Conservation (phyloP, 2,329 filamentous ascomycete species). For the Aspergillus jensenii region DNA sequence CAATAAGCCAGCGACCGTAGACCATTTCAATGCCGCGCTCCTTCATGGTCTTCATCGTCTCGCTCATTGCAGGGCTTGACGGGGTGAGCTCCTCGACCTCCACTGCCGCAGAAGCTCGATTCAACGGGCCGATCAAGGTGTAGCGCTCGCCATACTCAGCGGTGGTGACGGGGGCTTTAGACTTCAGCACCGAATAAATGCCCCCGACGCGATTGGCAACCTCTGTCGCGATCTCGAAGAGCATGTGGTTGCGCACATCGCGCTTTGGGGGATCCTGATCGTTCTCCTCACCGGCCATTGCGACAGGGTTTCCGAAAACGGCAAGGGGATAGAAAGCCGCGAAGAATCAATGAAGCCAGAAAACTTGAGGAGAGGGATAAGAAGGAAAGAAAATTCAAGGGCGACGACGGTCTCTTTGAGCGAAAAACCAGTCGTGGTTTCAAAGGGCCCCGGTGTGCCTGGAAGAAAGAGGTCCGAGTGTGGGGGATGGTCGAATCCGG, state of each 20-base stretch:
- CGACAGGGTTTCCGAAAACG: not conserved
- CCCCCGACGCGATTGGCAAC: slow-evolving; percentile 97
- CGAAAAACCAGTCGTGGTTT: not conserved
- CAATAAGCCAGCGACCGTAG: slow-evolving; percentile 96
- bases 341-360: not conserved
- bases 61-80: slow-evolving; percentile 72
- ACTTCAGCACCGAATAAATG: slow-evolving; percentile 99
- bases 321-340: not conserved
- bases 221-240: slow-evolving; percentile 96
- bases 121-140: slow-evolving; percentile 90
- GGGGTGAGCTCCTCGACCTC: slow-evolving; percentile 94
- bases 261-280: slow-evolving; percentile 52
- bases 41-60: slow-evolving; percentile 89
- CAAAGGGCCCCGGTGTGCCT: not conserved
- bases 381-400: not conserved
- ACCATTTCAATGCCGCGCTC: slow-evolving; percentile 86
- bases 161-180: slow-evolving; percentile 95
- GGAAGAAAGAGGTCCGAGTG: not conserved
- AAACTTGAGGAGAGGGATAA: not conserved
- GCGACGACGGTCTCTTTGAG: not conserved
- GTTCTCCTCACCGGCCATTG: slow-evolving; percentile 53
- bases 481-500: slow-evolving; percentile 10
- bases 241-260: slow-evolving; percentile 91
- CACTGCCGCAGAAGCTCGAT: slow-evolving; percentile 89
- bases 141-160: slow-evolving; percentile 98